Percentiles rank a stretch among this genome's conserved stretches.
phyloP scores from a whole-genome alignment of 768 basidiomycete species.

The Russula emetica region DNA sequence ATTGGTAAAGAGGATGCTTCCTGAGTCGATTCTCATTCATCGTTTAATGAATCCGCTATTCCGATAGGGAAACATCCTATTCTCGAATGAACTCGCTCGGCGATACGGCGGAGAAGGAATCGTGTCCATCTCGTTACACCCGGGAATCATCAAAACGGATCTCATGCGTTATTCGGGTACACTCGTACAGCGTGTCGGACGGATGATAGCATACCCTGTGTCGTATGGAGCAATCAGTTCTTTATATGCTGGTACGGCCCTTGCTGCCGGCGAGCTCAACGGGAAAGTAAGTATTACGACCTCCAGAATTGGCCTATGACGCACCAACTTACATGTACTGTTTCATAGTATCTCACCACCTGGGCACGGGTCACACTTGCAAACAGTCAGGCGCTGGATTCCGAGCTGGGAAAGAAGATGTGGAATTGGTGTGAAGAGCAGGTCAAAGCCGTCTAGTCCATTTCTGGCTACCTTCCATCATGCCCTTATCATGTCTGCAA shows the following conservation, averaged over 20 bases:
- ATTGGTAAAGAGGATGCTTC: slow-evolving; percentile 4
- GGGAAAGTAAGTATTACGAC: slow-evolving; percentile 20
- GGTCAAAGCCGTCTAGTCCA: slow-evolving; percentile 20
- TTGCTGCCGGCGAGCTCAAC: slow-evolving; percentile 14
- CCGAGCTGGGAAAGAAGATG: slow-evolving; percentile 28
- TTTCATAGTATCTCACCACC: slow-evolving; percentile 30
- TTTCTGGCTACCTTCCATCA: no score
- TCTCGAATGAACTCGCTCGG: slow-evolving; percentile 42
- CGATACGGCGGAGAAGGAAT: slow-evolving; percentile 45
- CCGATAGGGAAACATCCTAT: slow-evolving; percentile 42
- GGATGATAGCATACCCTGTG: neutral
- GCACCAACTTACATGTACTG: neutral
- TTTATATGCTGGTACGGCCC: slow-evolving; percentile 25
- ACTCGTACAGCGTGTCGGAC: neutral
- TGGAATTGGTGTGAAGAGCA: slow-evolving; percentile 36
- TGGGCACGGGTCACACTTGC: slow-evolving; percentile 31
- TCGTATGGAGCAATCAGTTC: slow-evolving; percentile 22
- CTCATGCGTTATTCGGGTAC: slow-evolving; percentile 7
- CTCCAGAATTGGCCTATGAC: neutral
- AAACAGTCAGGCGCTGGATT: slow-evolving; percentile 22
- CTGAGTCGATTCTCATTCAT: neutral
- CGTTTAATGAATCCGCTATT: neutral
- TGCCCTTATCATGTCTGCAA: neutral
- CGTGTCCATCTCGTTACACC: slow-evolving; percentile 42
- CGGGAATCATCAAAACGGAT: slow-evolving; percentile 25